A percentile compares a stretch with the other conserved stretches of the same genome.
phyloP scores from a whole-genome alignment of 2,329 filamentous ascomycete genomes.

The Cladosporium sp. region DNA sequence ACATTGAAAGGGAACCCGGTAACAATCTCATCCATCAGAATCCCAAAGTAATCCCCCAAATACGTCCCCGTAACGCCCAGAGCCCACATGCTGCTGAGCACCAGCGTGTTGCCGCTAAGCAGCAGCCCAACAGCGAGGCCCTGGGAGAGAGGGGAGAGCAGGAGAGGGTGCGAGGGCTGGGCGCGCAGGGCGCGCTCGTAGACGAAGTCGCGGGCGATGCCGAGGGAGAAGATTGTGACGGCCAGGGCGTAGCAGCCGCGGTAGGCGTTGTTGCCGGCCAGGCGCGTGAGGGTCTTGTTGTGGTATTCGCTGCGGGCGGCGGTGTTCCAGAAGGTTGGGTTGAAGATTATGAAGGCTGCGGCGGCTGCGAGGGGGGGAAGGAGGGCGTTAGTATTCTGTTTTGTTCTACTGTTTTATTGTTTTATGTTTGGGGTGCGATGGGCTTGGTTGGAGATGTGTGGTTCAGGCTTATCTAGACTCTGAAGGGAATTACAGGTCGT shows the following conservation, averaged over 20 bases:
- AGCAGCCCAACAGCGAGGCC: conserved; percentile 69
- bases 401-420: background rate
- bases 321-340: conserved; percentile 98
- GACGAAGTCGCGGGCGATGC: conserved; percentile 72
- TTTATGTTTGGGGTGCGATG: background rate
- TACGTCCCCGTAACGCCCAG: conserved; percentile 95
- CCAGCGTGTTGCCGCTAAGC: conserved; percentile 72
- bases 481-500: background rate
- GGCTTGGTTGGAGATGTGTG: background rate
- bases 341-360: conserved; percentile 74
- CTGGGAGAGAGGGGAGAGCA: conserved; percentile 57
- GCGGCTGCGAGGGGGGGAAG: conserved; percentile 17
- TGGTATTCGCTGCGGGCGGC: conserved; percentile 86
- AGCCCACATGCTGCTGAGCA: conserved; percentile 83
- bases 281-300: conserved; percentile 80
- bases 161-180: conserved; percentile 69
- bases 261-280: conserved; percentile 74
- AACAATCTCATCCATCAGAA: conserved; percentile 92
- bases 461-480: background rate
- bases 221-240: conserved; percentile 82
- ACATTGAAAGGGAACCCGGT: conserved; percentile 96
- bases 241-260: conserved; percentile 87
- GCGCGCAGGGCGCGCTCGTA: conserved; percentile 79
- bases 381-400: background rate
- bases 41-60: conserved; percentile 96